Evolutionary conservation across 345 rosid species (phyloP).

Genomic region (Boechera divaricarpa): DNA sequence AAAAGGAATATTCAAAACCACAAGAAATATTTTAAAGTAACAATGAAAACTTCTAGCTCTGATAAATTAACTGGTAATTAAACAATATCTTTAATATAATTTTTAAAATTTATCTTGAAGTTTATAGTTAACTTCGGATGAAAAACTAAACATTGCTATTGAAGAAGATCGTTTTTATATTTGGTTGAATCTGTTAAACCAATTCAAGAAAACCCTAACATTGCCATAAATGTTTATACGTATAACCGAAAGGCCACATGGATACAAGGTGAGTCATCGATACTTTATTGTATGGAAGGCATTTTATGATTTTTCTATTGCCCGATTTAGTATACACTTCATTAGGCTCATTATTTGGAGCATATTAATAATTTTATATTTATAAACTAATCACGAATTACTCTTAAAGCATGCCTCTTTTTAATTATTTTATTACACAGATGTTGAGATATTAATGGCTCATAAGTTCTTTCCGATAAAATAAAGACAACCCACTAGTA

Average conservation of each 20-base stretch:
- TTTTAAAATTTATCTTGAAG: too few species aligned
- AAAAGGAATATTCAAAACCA: not conserved
- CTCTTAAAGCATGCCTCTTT: constrained; percentile 31
- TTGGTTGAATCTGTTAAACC: constrained; percentile 22
- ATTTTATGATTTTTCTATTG: constrained; percentile 48
- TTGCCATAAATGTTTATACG: constrained; percentile 44
- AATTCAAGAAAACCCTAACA: constrained; percentile 48
- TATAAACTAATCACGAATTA: constrained; percentile 18
- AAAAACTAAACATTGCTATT: too few species aligned
- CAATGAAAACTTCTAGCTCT: not conserved
- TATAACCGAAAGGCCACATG: constrained; percentile 43
- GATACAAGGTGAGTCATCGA: constrained; percentile 38
- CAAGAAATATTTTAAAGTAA: not conserved
- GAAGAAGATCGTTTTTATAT: not conserved
- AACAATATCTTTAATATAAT: not conserved
- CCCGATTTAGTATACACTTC: constrained; percentile 59
- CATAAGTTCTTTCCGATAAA: constrained; percentile 25
- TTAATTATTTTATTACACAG: constrained; percentile 37
- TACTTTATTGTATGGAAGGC: constrained; percentile 44
- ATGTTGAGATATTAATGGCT: constrained; percentile 37
- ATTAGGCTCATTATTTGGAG: constrained; percentile 35
- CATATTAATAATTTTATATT: constrained; percentile 16
- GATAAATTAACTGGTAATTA: not conserved
- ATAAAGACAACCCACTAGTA: constrained; percentile 41
- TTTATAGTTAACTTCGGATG: too few species aligned